phyloP scores from a whole-genome alignment of 345 rosid species.

The Anacardium occidentale region DNA sequence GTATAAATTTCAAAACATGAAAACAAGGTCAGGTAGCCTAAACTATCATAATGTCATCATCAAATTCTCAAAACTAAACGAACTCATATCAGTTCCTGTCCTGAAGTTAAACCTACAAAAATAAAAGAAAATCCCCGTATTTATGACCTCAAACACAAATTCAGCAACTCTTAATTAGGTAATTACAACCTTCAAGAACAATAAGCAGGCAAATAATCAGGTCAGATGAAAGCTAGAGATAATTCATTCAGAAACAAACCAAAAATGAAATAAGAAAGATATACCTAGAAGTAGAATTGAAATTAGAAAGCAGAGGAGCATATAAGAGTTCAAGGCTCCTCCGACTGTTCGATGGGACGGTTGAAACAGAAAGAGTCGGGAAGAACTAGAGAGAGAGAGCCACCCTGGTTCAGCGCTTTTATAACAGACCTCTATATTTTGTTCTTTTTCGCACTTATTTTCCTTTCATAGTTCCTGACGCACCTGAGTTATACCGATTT shows the following conservation, averaged over 20 bases:
- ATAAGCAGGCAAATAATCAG: not conserved
- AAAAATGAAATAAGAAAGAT: too few species aligned
- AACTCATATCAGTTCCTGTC: not conserved
- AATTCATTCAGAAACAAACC: not conserved
- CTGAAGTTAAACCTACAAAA: not conserved
- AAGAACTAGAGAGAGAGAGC: not conserved
- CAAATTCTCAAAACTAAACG: not conserved
- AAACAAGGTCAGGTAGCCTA: too few species aligned
- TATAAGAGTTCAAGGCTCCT: not conserved
- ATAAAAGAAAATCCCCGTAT: constrained; percentile 1
- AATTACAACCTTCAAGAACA: not conserved
- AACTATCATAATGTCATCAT: not conserved
- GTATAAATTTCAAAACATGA: not conserved
- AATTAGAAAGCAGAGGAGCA: not conserved
- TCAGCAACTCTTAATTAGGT: not conserved
- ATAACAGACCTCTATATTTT: not conserved
- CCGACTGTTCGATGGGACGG: not conserved
- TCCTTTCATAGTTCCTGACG: too few species aligned
- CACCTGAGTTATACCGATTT: too few species aligned
- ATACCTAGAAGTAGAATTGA: not conserved
- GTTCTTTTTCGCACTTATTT: not conserved
- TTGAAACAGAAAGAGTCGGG: not conserved
- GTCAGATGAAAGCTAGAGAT: not conserved
- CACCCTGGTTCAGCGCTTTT: not conserved
- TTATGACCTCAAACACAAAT: not conserved